Evolutionary conservation across 352 stramenopile genomes (phyloP).

Genomic region (Phytophthora podocarpi): DNA sequence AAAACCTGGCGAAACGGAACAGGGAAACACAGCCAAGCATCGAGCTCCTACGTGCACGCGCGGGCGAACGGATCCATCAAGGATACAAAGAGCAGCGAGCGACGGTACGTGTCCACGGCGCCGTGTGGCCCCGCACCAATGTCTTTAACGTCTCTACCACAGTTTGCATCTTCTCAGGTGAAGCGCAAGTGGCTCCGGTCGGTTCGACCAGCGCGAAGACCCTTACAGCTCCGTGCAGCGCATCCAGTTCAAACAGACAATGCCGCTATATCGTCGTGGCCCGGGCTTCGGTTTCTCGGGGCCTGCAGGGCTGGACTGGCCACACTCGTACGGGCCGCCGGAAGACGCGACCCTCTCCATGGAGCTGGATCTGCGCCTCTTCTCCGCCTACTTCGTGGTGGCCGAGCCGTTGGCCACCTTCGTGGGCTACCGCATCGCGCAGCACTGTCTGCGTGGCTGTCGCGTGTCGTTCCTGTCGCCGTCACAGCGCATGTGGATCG

Average conservation of each 20-base stretch:
- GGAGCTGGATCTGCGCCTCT: slow-evolving; percentile 70
- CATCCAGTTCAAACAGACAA: slow-evolving; percentile 8
- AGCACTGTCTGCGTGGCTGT: slow-evolving; percentile 77
- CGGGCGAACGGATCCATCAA: slow-evolving; percentile 14
- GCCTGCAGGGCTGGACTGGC: slow-evolving; percentile 38
- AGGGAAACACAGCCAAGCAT: neutral
- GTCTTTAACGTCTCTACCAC: neutral
- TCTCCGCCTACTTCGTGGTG: slow-evolving; percentile 81
- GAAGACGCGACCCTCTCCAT: slow-evolving; percentile 43
- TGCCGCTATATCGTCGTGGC: slow-evolving; percentile 69
- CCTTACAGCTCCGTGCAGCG: neutral
- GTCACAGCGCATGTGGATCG: slow-evolving; percentile 68
- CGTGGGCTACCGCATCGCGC: slow-evolving; percentile 79
- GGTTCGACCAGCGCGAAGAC: no score
- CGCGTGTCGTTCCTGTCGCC: slow-evolving; percentile 69
- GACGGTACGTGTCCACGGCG: slow-evolving; percentile 19
- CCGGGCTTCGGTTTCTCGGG: slow-evolving; percentile 49
- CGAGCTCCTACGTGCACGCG: neutral
- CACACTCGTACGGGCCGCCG: slow-evolving; percentile 55
- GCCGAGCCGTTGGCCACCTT: slow-evolving; percentile 79
- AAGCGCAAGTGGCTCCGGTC: neutral
- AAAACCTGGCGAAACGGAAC: slow-evolving; percentile 18
- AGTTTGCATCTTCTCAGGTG: slow-evolving; percentile 7
- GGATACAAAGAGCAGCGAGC: slow-evolving; percentile 20
- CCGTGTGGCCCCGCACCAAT: slow-evolving; percentile 14